Evolutionary conservation across 202 grass and related monocot species (phyloP), one percentile per base, ranked within the genome.

Genomic region (Schoenoplectus tabernaemontani): DNA sequence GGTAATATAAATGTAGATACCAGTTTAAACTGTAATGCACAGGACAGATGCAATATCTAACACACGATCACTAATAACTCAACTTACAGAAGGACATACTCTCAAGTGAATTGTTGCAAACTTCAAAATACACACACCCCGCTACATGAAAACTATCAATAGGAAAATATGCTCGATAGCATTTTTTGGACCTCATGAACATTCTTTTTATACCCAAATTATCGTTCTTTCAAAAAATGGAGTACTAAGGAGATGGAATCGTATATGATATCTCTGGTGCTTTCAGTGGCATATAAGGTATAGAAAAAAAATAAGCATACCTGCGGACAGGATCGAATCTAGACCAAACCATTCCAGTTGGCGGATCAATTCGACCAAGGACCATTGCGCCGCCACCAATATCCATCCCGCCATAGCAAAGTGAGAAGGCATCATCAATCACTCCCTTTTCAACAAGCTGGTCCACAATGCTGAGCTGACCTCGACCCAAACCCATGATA

Each of bases 321-420:
- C 95, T 98, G 50, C 95, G 91, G 56, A 80, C 73, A 82, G 95
- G 89, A 72, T 97, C 78, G 19, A 91, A 97, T 78, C 3, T 86
- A 68, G 87, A 80, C 72, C 88, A 97, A 82, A 90, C 78, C 95
- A 94, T 97, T 63, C 73, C 86, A 79, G 70, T 4, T 71, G 91
- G 95, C 50, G 84, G 26, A 59, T 88, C 78, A 76, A 93, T 75
- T 33, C 83, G 88, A 85, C 95, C 95, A 85, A 97, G 91, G 41
- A 97, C 91, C 95, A 97, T 94, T 78, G 91, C 74, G 79, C 95
- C 95, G 4, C 95, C 95, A 84, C 95, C 91, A 87, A 97, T 84
- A 83, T 97, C 87, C 95, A 94, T 97, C 71, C 95, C 95, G 51
- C 95, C 95, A 85, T 97, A 97, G 86, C 95, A 97, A 33, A 97